Evolutionary conservation across 2,329 filamentous ascomycete genomes (phyloP), one percentile per base, ranked within the genome.

Genomic region (Penicillium brasilianum): DNA sequence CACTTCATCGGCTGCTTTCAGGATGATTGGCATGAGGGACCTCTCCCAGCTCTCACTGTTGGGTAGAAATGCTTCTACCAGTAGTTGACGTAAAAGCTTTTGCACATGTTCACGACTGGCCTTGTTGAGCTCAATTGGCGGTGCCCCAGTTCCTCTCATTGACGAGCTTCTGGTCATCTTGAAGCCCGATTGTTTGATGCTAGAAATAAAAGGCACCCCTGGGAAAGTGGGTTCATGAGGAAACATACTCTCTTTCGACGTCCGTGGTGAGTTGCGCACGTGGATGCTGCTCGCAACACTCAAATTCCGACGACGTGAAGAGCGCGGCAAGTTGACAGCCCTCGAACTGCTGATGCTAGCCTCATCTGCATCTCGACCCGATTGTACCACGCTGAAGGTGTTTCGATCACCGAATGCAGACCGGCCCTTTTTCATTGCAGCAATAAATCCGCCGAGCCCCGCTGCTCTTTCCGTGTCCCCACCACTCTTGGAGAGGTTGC

Each of bases 1-100:
- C 3, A 99, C 93, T 72, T 98, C 95, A 66, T 97, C 93, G 0
- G 94, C 96, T 65, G 93, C 95, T 69, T 90, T 90, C 22, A 97
- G 82, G 20, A 99, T 83, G 55, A 99, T 96, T 0, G 95, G 95
- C 43, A 97, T 85, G 13, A 99, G 82, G 0, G 94, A 92, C 67
- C 89, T 93, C 73, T 97, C 91, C 95, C 95, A 99, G 30, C 89
- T 89, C 2, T 85, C 81, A 0, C 87, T 82, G 68, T 91, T 90
- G 13, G 90, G 85, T 25, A 99, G 87, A 3, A 85, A 83, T 2
- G 87, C 86, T 74, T 97, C 94, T 62, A 88, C 83, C 1, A 99
- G 79, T 37, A 98, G 84, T 75, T 99, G 95, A 43, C 87, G 87
- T 16, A 99, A 83, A 4, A 99, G 84, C 71, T 89, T 91, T 66